Evolutionary conservation across 1,284 basidiomycete genomes (phyloP), one percentile per base, ranked within the genome.

Genomic region (Microbotryum intermedium): DNA sequence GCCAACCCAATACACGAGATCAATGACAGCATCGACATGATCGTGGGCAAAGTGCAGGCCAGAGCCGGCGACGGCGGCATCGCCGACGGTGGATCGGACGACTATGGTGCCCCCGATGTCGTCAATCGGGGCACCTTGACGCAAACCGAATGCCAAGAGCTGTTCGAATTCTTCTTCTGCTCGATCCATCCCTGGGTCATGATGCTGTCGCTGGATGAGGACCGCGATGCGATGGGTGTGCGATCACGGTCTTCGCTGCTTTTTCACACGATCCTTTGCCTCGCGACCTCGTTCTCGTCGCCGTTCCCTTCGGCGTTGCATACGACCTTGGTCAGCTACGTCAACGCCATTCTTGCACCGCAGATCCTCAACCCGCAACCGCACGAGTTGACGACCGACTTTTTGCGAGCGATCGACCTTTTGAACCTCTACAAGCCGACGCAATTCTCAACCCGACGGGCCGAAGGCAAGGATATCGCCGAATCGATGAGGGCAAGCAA

Each of bases 151-250:
- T 65, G 63, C 26, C 66, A 67, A 46, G 63, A 65, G 47, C 46
- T 67, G n/a, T 67, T 67, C 39, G 66, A 67, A 21, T 67, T 67
- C 57, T 66, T 64, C 66, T 68, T 68, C 54, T 43, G 52, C 10
- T 60, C 58, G 28, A 56, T 68, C 11, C 66, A 68, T 16, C 64
- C 64, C 2, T 68, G 66, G 66, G 39, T 66, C 20, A 68, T 68
- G 66, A 68, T 66, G 56, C 60, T 68, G 53, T 61, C 59, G 2
- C 55, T 68, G 45, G 60, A 66, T 43, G 60, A 61, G 1, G 66
- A 68, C 44, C 64, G 66, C 21, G 51, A 68, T 43, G 64, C 66
- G 2, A 53, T 62, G 47, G 43, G n/a, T 5, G 61, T 64, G 3
- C 61, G 64, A 7, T 18, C 18, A 6, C 50, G 54, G 7, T 59